Evolutionary conservation across 2,329 filamentous ascomycete genomes (phyloP), one percentile per base, ranked within the genome.

Genomic region (Knufia petricola): DNA sequence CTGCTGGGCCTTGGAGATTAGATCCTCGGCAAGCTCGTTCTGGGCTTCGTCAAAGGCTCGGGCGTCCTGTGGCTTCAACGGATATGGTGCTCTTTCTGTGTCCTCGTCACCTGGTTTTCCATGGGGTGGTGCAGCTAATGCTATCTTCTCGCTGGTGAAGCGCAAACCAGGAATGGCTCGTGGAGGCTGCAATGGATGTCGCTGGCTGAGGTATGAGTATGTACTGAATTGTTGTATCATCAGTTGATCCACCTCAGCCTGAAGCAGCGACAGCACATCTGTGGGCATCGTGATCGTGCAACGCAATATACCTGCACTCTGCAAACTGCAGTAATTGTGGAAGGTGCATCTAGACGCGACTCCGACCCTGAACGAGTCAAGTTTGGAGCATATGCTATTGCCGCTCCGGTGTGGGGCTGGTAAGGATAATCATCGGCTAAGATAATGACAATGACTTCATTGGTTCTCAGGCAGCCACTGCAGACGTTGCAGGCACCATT

Each of bases 141-240:
- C 32, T 17, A 59, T 52, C 12, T 48, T 43, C 10, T 50, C 45
- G 63, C 64, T 48, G 62, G 61, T 52, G 59, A 53, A 39, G 58
- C 59, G 52, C 62, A 58, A 50, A 60, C 58, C 37, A 53, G 54
- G 13, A 63, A 65, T 28, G 57, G 60, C 10, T 51, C 65, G 24
- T 63, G 66, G 48, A 63, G 64, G 37, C 63, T 58, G 40, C 3
- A 67, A 57, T 65, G 67, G 60, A 67, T 69, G 60, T 68, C 69
- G 61, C 69, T 71, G 49, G 63, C 61, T 67, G 50, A 73, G 63
- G 58, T 73, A 74, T 61, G 67, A 66, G 49, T 73, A 62, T 26
- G 70, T 72, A 48, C 70, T 69, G 60, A 72, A 73, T 66, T 72
- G 71, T 64, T 74, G 71, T 41, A 69, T 73, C 58, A 69, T 68